A percentile compares a stretch with the other conserved stretches of the same genome.
Evolutionary conservation across 2,329 filamentous ascomycete species (phyloP).

Genomic region (Metarhizium humberi): DNA sequence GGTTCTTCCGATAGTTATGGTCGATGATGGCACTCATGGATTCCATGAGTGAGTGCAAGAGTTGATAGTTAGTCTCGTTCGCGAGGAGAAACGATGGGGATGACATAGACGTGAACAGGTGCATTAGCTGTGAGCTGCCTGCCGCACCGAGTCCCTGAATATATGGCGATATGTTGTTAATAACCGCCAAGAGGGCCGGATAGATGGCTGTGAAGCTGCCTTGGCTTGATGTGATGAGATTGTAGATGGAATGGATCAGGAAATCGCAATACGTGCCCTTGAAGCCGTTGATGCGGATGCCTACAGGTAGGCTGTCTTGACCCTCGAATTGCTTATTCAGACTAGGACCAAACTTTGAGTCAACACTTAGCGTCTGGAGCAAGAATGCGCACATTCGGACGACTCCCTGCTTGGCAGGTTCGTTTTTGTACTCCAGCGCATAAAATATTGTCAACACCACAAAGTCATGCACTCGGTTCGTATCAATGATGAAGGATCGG

Average conservation of each 20-base stretch:
- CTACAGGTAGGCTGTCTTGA: conserved; percentile 76
- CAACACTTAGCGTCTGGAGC: conserved; percentile 87
- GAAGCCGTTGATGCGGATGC: conserved; percentile 76
- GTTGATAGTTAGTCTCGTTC: conserved; percentile 80
- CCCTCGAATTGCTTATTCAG: conserved; percentile 83
- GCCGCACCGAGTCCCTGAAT: conserved; percentile 65
- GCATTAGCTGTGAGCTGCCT: conserved; percentile 73
- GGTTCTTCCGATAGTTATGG: conserved; percentile 75
- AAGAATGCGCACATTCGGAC: conserved; percentile 98
- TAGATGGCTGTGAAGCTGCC: conserved; percentile 87
- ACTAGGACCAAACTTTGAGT: conserved; percentile 80
- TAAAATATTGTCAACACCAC: conserved; percentile 86
- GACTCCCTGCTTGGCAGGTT: conserved; percentile 80
- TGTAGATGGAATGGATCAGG: conserved; percentile 89
- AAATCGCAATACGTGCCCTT: conserved; percentile 89
- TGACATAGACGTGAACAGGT: conserved; percentile 87
- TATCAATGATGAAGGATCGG: conserved; percentile 93
- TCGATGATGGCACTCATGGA: conserved; percentile 86
- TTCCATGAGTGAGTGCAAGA: conserved; percentile 75
- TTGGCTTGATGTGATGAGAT: conserved; percentile 82
- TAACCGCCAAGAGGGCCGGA: conserved; percentile 79
- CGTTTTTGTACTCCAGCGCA: conserved; percentile 78
- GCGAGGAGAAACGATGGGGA: conserved; percentile 85
- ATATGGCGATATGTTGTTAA: conserved; percentile 88
- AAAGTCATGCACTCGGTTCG: conserved; percentile 87